Conservation (phyloP, 192 early-diverging fungal genomes). For the Pilaira anomala region DNA sequence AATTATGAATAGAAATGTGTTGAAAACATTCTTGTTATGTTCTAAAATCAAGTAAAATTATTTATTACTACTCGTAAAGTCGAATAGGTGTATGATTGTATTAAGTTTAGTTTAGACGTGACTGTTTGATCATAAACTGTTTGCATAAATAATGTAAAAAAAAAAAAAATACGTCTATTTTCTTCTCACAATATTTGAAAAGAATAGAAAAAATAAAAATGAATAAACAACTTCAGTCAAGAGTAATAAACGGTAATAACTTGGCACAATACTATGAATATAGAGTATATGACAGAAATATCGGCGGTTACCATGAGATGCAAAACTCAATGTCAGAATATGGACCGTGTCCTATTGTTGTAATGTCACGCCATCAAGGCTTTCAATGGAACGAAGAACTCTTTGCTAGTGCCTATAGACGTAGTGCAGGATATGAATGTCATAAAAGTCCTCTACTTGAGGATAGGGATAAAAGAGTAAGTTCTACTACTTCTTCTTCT, state of each 20-base stretch:
- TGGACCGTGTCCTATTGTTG: slow-evolving; percentile 23
- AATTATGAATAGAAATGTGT: no score
- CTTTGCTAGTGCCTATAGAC: slow-evolving; percentile 20
- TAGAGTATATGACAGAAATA: slow-evolving; percentile 13
- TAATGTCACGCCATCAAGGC: slow-evolving; percentile 33
- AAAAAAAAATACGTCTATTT: no score
- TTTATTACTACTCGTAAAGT: no score
- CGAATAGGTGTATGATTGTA: no score
- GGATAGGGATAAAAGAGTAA: slow-evolving; percentile 7
- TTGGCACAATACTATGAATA: slow-evolving; percentile 19
- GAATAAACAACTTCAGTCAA: not conserved
- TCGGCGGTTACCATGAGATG: not conserved
- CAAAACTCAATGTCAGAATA: not conserved
- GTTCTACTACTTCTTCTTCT: not conserved
- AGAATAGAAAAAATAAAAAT: not conserved
- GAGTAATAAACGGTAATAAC: not conserved
- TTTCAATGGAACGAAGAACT: slow-evolving; percentile 38
- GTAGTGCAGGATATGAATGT: slow-evolving; percentile 19
- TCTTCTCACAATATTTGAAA: no score
- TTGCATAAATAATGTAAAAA: no score
- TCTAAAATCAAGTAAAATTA: no score
- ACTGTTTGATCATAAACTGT: no score
- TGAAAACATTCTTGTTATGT: no score
- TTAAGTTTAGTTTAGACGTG: no score
- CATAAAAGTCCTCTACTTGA: slow-evolving; percentile 22